Evolutionary conservation across 1,139 yeast genomes (phyloP), one percentile per base, ranked within the genome.

Genomic region (Lodderomyces jiufengensis): DNA sequence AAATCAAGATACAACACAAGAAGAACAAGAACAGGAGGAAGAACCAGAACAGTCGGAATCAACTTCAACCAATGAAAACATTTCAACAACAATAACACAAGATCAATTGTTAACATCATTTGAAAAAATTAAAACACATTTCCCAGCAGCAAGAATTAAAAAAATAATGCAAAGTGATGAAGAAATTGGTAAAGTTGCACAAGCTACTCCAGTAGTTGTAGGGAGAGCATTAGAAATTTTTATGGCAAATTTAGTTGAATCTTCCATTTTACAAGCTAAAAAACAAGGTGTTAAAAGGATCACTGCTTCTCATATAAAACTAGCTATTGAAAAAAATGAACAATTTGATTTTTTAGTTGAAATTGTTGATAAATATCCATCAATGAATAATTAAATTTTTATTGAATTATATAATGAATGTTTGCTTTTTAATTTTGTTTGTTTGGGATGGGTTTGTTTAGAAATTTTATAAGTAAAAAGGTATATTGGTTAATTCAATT

Each of bases 161-260:
- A 85, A 94, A 54, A 78, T 92, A 40, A 90, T 92, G 97, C 98
- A 92, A 57, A 83, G 95, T 34, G 99, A 92, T 59, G 98, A 92
- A 49, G 99, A 92, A 48, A 90, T 92, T 33, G 99, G 99, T 4
- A 92, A 92, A 59, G 98, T 94, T 11, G 97, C 98, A 8, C 97
- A 90, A 57, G 97, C 97, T 3, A 92, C 98, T 3, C 99, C 99
- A 0, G 84, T 92, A 16, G 90, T 90, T 22, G 96, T 92, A 9
- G 97, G 98, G 8, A 75, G 96, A 45, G 96, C 97, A 0, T 70
- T 92, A 38, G 98, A 92, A 61, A 76, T 87, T 43, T 92, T 92
- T 56, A 79, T 92, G 76, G 88, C 95, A 38, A 78, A 92, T 40
- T 70, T 94, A 42, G 95, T 92, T 36, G 92, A 85, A 51, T 90